phyloP scores from a whole-genome alignment of 768 basidiomycete genomes.

The Macrocybe gigantea region DNA sequence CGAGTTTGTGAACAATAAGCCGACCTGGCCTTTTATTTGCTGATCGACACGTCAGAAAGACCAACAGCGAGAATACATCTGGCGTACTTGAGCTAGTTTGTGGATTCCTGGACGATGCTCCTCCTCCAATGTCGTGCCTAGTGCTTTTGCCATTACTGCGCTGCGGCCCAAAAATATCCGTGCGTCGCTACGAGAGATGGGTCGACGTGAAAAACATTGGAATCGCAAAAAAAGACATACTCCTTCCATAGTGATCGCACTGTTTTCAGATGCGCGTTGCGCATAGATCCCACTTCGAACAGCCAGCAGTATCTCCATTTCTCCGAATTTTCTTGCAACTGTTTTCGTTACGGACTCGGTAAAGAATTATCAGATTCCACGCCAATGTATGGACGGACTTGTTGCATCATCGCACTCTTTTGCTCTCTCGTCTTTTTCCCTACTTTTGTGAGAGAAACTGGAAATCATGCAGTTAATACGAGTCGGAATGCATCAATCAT shows the following conservation, averaged over 20 bases:
- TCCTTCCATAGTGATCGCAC: conserved; percentile 93
- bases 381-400: conserved; percentile 41
- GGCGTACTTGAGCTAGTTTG: conserved; percentile 68
- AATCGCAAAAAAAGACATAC: conserved; percentile 33
- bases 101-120: conserved; percentile 78
- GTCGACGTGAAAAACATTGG: conserved; percentile 2
- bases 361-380: background rate
- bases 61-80: background rate
- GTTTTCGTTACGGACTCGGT: conserved; percentile 4
- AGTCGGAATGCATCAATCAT: conserved; percentile 1
- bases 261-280: conserved; percentile 91
- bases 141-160: conserved; percentile 92
- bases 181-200: conserved; percentile 52
- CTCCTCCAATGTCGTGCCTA: conserved; percentile 82
- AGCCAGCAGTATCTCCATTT: conserved; percentile 96
- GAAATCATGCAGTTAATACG: background rate
- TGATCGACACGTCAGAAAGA: conserved; percentile 22
- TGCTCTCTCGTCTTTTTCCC: conserved; percentile 89
- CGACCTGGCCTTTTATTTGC: conserved; percentile 94
- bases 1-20: conserved; percentile 87
- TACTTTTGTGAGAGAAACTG: conserved; percentile 93
- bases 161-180: conserved; percentile 86
- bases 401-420: conserved; percentile 76
- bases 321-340: conserved; percentile 81
- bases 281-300: conserved; percentile 93